These are phyloP conservation scores for Kodamaea nitidulidarum DNA, from an alignment of 805 yeast genomes.

Conservation along the genomic window DNA sequence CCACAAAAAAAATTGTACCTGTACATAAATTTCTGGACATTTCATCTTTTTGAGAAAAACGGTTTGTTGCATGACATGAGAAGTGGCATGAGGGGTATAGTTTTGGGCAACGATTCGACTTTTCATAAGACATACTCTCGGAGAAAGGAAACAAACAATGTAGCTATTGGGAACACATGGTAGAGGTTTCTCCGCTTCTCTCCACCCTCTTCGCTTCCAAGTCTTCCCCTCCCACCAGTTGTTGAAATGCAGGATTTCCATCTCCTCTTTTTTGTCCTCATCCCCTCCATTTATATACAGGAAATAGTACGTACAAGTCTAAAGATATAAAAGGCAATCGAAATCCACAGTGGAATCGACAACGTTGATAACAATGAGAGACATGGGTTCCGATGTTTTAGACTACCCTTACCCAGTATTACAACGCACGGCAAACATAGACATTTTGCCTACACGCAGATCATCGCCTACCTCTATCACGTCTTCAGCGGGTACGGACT, in stretches of 20 bases:
- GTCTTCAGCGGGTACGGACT: conserved; percentile 12
- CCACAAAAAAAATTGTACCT: not conserved
- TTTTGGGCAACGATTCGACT: not conserved
- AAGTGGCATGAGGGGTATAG: not conserved
- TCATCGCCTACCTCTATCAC: conserved; percentile 10
- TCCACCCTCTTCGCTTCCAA: not conserved
- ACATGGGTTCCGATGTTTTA: not conserved
- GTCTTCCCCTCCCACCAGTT: conserved; percentile 2
- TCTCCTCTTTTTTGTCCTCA: conserved; percentile 7
- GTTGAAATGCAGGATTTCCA: conserved; percentile 1
- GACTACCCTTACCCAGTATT: not conserved
- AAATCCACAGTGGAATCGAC: conserved; percentile 1
- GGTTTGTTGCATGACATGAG: not conserved
- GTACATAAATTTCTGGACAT: not conserved
- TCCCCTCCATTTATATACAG: conserved; percentile 7
- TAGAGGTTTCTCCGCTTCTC: not conserved
- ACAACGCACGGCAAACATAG: conserved; percentile 4
- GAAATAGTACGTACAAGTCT: not conserved
- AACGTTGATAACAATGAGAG: not conserved
- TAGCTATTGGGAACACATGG: too few relatives aligned
- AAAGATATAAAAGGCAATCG: conserved; percentile 2
- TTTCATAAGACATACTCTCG: not conserved
- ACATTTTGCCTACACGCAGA: conserved; percentile 5
- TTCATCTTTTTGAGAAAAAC: not conserved
- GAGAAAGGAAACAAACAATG: not conserved